Conservation (phyloP, 1,284 basidiomycete species). For the Tausonia pullulans region DNA sequence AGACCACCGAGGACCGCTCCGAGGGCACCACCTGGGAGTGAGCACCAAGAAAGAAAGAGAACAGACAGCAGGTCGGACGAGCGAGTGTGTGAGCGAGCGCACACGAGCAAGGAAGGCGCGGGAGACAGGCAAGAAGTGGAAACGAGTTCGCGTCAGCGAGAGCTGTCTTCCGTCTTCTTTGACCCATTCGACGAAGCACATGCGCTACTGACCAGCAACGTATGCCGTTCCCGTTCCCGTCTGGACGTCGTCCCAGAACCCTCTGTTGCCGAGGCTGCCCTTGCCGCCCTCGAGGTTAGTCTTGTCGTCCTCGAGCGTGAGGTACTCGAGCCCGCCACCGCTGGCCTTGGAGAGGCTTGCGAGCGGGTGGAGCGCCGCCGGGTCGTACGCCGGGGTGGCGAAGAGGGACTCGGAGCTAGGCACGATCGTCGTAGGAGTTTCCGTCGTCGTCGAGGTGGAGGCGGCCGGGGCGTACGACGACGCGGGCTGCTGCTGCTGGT, state of each 20-base stretch:
- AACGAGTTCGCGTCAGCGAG: too few species aligned
- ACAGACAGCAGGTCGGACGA: too few species aligned
- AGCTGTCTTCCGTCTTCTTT: too few species aligned
- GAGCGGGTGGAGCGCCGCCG: slow-evolving; percentile 77
- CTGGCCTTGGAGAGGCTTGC: slow-evolving; percentile 52
- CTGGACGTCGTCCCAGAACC: slow-evolving; percentile 98
- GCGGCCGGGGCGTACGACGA: slow-evolving; percentile 19
- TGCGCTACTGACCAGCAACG: slow-evolving; percentile 66
- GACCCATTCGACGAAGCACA: too few species aligned
- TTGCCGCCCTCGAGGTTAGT: slow-evolving; percentile 73
- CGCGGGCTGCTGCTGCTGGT: slow-evolving; percentile 24
- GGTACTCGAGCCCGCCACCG: slow-evolving; percentile 73
- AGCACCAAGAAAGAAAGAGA: too few species aligned
- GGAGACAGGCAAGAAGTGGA: too few species aligned
- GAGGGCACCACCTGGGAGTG: slow-evolving; percentile 31
- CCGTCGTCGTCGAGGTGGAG: slow-evolving; percentile 17
- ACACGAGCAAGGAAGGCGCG: too few species aligned
- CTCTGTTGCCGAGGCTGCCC: slow-evolving; percentile 51
- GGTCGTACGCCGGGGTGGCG: slow-evolving; percentile 59
- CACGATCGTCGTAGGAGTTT: slow-evolving; percentile 12
- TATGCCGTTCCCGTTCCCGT: slow-evolving; percentile 99
- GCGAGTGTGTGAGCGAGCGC: too few species aligned
- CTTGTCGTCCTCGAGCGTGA: slow-evolving; percentile 88
- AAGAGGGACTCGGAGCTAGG: slow-evolving; percentile 61
- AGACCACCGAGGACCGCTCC: neutral